These are phyloP conservation scores for Clohesyomyces aquaticus DNA, from an alignment of 495 filamentous ascomycete species.

Conservation along the genomic window DNA sequence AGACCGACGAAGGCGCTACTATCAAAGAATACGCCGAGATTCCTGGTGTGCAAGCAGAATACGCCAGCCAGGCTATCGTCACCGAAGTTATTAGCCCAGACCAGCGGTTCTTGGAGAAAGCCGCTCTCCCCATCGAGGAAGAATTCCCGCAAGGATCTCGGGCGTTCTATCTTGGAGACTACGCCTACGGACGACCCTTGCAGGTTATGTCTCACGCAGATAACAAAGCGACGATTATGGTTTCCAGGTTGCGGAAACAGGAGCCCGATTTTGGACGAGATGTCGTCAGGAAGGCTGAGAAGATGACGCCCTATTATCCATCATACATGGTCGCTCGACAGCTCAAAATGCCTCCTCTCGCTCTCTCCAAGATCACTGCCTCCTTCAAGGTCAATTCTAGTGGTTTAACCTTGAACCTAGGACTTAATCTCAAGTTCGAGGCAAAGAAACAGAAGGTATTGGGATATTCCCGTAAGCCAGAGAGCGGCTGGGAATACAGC, in stretches of 20 bases:
- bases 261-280: slow-evolving; percentile 81
- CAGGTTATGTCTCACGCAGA: slow-evolving; percentile 75
- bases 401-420: slow-evolving; percentile 80
- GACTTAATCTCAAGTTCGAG: slow-evolving; percentile 96
- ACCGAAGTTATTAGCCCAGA: slow-evolving; percentile 91
- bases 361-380: slow-evolving; percentile 93
- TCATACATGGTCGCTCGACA: slow-evolving; percentile 84
- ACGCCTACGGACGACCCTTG: slow-evolving; percentile 86
- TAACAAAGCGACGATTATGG: slow-evolving; percentile 74
- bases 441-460: slow-evolving; percentile 92
- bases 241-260: slow-evolving; percentile 66
- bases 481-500: slow-evolving; percentile 93
- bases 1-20: slow-evolving; percentile 87
- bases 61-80: slow-evolving; percentile 86
- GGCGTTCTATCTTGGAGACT: slow-evolving; percentile 96
- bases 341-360: slow-evolving; percentile 79
- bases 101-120: slow-evolving; percentile 86
- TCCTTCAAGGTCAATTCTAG: slow-evolving; percentile 82
- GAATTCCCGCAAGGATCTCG: slow-evolving; percentile 83
- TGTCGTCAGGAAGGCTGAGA: slow-evolving; percentile 69
- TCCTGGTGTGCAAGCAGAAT: slow-evolving; percentile 88
- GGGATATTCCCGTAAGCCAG: slow-evolving; percentile 85
- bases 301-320: slow-evolving; percentile 73
- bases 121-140: slow-evolving; percentile 81
- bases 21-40: slow-evolving; percentile 91